These are phyloP conservation scores for Suillus hirtellus DNA, from an alignment of 768 basidiomycete species.

Conservation along the genomic window DNA sequence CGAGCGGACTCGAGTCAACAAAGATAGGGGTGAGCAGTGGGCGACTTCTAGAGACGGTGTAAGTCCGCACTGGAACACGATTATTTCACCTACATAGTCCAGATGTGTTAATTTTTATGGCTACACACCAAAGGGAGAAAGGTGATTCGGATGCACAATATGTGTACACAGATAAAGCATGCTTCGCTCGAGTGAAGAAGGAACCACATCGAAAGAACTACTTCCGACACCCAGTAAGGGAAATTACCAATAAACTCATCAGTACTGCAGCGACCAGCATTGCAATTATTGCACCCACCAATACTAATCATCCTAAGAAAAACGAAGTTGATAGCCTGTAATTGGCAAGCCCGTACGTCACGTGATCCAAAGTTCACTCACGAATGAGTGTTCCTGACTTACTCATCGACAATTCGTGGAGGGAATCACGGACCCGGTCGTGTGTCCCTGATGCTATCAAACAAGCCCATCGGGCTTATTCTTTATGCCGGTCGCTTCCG, in stretches of 20 bases:
- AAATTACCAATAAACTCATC: background rate
- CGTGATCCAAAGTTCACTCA: background rate
- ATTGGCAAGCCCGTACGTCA: no score
- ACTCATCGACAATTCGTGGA: background rate
- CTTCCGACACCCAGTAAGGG: background rate
- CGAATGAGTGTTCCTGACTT: background rate
- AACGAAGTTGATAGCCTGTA: no score
- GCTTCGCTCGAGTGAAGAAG: background rate
- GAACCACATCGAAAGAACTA: background rate
- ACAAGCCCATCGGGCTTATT: background rate
- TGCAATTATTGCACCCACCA: background rate
- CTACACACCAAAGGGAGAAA: background rate
- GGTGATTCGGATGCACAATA: background rate
- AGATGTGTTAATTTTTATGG: background rate
- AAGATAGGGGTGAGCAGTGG: background rate
- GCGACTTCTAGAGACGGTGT: background rate
- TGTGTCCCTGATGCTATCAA: background rate
- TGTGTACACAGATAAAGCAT: background rate
- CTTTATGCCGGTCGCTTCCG: background rate
- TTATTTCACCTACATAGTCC: background rate
- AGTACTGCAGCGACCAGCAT: background rate
- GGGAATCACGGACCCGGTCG: background rate
- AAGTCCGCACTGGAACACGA: background rate
- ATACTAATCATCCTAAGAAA: no score
- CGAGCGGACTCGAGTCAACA: background rate